Evolutionary conservation across 352 stramenopile genomes (phyloP), one percentile per base, ranked within the genome.

Genomic region (Phytophthora capsici): DNA sequence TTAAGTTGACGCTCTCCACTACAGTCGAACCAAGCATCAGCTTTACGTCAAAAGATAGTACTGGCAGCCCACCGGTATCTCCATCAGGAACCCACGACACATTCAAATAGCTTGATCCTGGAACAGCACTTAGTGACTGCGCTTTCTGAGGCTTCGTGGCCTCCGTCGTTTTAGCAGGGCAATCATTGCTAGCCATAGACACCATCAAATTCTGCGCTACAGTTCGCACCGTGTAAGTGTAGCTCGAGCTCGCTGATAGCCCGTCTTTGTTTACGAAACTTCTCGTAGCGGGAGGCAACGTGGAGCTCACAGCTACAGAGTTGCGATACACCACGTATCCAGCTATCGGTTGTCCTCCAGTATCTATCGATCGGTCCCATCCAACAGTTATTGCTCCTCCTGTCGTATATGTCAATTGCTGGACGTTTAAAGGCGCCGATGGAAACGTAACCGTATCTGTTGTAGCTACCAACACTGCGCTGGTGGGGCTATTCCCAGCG

Each of bases 291-390:
- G 76, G 22, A n/a, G 52, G 23, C 3, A 86, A 46, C 0, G 74
- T 69, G 3, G 61, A 49, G 3, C 55, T 67, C 12, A 90, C 55
- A 0, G 60, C 13, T 0, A 40, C 56, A 8, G 76, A 75, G 40
- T 90, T 75, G 8, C 82, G 78, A 56, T 89, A 90, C 0, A 92
- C 47, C 59, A 64, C 77, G 37, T 88, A 92, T 2, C 61, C 60
- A 12, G 26, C 56, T 4, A 92, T 69, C 0, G 76, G 66, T 16
- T 84, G 71, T 0, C 84, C 84, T 6, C 84, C 84, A 2, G 73
- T 73, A 30, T 92, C 84, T n/a, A 85, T 30, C 0, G 80, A 77
- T 2, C 63, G 71, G 28, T 81, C 66, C 84, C 84, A 92, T 6
- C 68, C 77, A 23, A 90, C 78, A 34, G 77, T 50, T n/a, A 92